Base-by-base conservation (phyloP, 2,329 filamentous ascomycete species). In the Aurifilum marmelostoma region DNA sequence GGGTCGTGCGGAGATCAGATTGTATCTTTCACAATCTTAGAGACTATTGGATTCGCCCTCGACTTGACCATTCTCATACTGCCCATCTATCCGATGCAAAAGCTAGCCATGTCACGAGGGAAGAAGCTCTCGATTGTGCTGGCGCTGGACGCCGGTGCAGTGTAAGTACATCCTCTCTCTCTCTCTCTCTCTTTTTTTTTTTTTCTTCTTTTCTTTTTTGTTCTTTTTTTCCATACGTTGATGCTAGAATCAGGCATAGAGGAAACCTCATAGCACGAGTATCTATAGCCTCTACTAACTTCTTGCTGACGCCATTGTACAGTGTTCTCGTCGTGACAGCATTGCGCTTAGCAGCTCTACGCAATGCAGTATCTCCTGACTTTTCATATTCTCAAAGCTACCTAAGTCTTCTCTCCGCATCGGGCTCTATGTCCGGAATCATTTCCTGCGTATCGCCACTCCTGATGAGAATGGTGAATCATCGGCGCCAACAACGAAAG, bases 301-400 rank as follows among this genome's bases (percentile, higher is more conserved):
- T 39, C 7, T 12, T 39, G 8, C 6, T n/a, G n/a, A n/a, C 37
- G 5, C 16, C 16, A 12, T 2, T 29, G 3, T 11, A 24, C 2
- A 69, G 67, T 3, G 59, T 69, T 21, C 39, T 69, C 18, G 24
- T 69, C 6, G 5, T 69, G 3, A 67, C 60, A 5, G 68, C 64
- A 16, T n/a, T 67, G 11, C 59, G 68, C 3, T 52, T 67, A 60
- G 65, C 21, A 16, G 60, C 64, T 1, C 14, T 69, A 14, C 60
- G 60, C 1, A 63, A 18, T n/a, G 67, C 68, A 7, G 34, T 67
- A 2, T 67, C 68, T 1, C 65, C 68, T 1, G 64, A 69, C 24
- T 69, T 69, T 4, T 64, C 64, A 0, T 67, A 69, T 32, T 69
- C 60, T 2, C 64, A 64, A 12, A 67, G 64, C 54, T 64, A 69